Percentiles rank a stretch among this genome's conserved stretches.
phyloP scores from a whole-genome alignment of 768 basidiomycete genomes.

The Trametes cingulata region DNA sequence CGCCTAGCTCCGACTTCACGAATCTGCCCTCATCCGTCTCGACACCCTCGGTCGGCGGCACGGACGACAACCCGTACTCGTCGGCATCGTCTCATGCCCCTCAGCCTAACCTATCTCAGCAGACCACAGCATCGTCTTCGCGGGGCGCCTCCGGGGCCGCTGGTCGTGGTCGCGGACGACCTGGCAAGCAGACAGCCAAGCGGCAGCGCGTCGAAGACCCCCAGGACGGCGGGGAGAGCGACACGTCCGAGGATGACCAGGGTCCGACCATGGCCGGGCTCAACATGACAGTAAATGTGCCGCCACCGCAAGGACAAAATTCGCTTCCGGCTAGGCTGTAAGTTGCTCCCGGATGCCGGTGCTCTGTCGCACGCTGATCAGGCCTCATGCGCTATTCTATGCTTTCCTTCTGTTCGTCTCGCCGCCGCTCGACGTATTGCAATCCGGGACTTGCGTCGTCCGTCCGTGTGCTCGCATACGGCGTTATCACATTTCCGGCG shows the following conservation, averaged over 20 bases:
- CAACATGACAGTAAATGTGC: conserved; percentile 21
- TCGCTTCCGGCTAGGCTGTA: conserved; percentile 23
- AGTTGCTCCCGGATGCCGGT: conserved; percentile 6
- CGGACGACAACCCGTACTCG: conserved; percentile 15
- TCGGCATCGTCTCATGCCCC: conserved; percentile 13
- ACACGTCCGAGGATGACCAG: conserved; percentile 23
- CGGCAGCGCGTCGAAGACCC: conserved; percentile 13
- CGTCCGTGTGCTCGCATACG: conserved; percentile 1
- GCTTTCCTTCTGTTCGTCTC: background rate
- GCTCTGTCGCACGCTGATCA: background rate
- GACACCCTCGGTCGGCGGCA: conserved; percentile 18
- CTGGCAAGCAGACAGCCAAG: conserved; percentile 2
- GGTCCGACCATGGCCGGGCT: conserved; percentile 1
- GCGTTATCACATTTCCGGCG: conserved; percentile 13
- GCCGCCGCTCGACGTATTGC: conserved; percentile 3
- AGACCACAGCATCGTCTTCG: conserved; percentile 10
- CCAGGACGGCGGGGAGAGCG: conserved; percentile 19
- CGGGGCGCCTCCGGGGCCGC: conserved; percentile 1
- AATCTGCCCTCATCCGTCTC: conserved; percentile 20
- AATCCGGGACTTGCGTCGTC: conserved; percentile 10
- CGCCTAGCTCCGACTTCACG: conserved; percentile 18
- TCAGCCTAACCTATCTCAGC: background rate
- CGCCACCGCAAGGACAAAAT: conserved; percentile 20
- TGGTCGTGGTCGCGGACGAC: background rate
- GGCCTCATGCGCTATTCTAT: background rate